A percentile compares a stretch with the other conserved stretches of the same genome.
Conservation (phyloP, 2,329 filamentous ascomycete genomes). For the Phoma herbarum region DNA sequence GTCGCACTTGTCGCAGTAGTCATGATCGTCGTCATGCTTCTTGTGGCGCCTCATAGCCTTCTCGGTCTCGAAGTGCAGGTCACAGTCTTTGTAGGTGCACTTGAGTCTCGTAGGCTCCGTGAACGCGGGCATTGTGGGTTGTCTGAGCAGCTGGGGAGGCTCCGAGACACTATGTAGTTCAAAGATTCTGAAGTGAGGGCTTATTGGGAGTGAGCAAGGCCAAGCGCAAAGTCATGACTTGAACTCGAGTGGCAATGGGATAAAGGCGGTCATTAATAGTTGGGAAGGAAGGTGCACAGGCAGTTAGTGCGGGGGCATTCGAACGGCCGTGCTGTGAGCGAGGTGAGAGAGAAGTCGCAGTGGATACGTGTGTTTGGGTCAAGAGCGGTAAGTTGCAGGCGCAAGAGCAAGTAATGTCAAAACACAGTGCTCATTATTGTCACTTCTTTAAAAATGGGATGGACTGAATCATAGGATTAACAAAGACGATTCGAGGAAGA, state of each 20-base stretch:
- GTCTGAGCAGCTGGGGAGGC: background rate
- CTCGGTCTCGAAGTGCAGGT: conserved; percentile 55
- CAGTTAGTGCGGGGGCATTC: background rate
- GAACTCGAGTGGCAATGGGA: background rate
- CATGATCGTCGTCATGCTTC: conserved; percentile 52
- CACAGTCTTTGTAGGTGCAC: conserved; percentile 60
- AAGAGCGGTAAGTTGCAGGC: background rate
- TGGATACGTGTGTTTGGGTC: background rate
- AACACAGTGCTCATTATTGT: background rate
- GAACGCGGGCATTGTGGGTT: conserved; percentile 33
- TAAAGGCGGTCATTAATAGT: background rate
- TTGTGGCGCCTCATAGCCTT: conserved; percentile 63
- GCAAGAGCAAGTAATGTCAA: background rate
- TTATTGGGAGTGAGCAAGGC: background rate
- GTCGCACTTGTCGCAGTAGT: conserved; percentile 58
- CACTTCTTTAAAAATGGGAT: background rate
- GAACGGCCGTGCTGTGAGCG: background rate
- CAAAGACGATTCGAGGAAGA: background rate
- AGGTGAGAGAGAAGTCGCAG: conserved; percentile 12
- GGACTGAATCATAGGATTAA: background rate
- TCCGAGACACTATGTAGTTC: too few species aligned
- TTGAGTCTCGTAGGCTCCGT: conserved; percentile 28
- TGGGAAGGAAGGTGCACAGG: background rate
- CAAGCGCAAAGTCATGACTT: background rate
- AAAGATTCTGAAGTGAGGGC: too few species aligned